Evolutionary conservation across 2,329 filamentous ascomycete species (phyloP).

Genomic region (Eurotiales sp.): DNA sequence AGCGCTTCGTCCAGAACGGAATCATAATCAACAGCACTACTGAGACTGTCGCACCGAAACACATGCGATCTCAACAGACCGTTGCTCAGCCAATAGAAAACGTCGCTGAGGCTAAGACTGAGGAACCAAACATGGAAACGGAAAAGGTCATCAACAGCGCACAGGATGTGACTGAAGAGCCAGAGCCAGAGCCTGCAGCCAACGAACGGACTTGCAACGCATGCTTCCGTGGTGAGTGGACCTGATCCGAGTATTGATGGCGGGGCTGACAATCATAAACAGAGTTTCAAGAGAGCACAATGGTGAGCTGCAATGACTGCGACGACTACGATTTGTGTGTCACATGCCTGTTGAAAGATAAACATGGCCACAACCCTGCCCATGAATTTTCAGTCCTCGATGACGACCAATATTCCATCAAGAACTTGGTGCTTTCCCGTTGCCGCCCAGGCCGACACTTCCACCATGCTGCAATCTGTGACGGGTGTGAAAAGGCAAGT

Average conservation of each 20-base stretch:
- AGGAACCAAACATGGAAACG: constrained; percentile 4
- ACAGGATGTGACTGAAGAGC: constrained; percentile 12
- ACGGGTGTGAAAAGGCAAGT: constrained; percentile 75
- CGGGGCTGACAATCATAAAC: constrained; percentile 22
- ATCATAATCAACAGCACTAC: constrained; percentile 80
- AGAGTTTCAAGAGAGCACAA: constrained; percentile 72
- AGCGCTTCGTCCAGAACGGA: constrained; percentile 76
- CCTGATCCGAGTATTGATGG: not conserved
- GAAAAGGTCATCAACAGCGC: constrained; percentile 16
- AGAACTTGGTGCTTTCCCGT: constrained; percentile 60
- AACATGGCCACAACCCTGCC: constrained; percentile 86
- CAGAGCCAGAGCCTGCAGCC: constrained; percentile 11
- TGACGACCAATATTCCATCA: constrained; percentile 55
- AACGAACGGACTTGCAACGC: constrained; percentile 56
- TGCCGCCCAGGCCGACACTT: constrained; percentile 76
- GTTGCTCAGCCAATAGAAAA: not conserved
- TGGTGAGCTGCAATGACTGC: constrained; percentile 80
- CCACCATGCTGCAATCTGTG: constrained; percentile 84
- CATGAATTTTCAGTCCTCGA: constrained; percentile 67
- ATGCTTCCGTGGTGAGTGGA: constrained; percentile 57
- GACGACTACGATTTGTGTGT: constrained; percentile 92
- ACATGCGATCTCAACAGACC: constrained; percentile 7
- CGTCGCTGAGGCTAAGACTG: constrained; percentile 7
- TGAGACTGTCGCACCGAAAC: constrained; percentile 69
- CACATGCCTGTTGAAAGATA: constrained; percentile 68